These are phyloP conservation scores for Aristolochia fimbriata DNA, from an alignment of 164 flowering plant species.

Conservation along the genomic window DNA sequence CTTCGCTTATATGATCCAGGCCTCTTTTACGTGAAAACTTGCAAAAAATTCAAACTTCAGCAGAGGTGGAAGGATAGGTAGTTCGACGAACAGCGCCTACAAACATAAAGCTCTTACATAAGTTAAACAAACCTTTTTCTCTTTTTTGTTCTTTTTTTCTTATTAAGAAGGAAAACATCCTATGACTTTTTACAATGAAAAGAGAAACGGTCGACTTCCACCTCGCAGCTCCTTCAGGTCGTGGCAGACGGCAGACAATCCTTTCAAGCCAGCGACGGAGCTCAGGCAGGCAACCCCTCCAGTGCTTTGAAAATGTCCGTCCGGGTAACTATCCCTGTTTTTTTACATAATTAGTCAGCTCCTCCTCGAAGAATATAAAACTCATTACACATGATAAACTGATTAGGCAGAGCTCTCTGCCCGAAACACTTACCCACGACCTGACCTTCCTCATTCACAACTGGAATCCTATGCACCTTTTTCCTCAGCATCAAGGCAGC, in stretches of 20 bases:
- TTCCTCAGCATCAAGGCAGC: slow-evolving; percentile 25
- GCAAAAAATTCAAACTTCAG: too few relatives aligned
- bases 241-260: not conserved
- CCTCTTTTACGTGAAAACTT: too few relatives aligned
- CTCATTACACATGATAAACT: not conserved
- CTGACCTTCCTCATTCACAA: slow-evolving; percentile 21
- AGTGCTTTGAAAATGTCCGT: slow-evolving; percentile 23
- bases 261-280: not conserved
- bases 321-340: slow-evolving; percentile 24
- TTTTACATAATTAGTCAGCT: not conserved
- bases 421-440: slow-evolving; percentile 18
- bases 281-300: slow-evolving; percentile 14
- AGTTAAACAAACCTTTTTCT: too few relatives aligned
- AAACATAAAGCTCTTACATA: too few relatives aligned
- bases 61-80: too few relatives aligned
- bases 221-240: too few relatives aligned
- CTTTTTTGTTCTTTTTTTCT: too few relatives aligned
- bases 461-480: slow-evolving; percentile 27
- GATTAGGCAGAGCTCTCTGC: not conserved
- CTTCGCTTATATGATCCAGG: too few relatives aligned
- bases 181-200: too few relatives aligned
- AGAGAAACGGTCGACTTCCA: too few relatives aligned
- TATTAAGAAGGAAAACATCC: too few relatives aligned
- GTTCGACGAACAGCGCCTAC: too few relatives aligned
- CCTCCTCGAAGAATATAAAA: not conserved